Evolutionary conservation across 495 filamentous ascomycete genomes (phyloP).

Genomic region (Antarctomyces pellizariae): DNA sequence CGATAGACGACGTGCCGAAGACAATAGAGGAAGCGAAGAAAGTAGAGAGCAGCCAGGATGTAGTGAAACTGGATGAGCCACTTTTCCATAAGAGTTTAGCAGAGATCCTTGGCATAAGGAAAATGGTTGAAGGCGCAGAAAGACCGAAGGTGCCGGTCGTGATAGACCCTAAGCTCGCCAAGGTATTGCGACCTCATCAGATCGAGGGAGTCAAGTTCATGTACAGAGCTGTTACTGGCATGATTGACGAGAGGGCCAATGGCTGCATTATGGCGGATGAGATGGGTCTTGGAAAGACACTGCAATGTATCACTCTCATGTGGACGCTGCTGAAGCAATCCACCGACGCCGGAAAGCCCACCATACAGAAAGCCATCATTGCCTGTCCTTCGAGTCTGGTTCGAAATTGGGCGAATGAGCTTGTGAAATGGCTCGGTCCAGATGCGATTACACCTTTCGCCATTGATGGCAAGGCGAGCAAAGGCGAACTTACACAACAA

Average conservation of each 20-base stretch:
- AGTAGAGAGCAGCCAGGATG: constrained; percentile 14
- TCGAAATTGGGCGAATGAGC: constrained; percentile 92
- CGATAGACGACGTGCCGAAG: constrained; percentile 60
- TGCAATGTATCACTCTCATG: constrained; percentile 47
- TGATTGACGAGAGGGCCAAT: constrained; percentile 84
- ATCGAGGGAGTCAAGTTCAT: constrained; percentile 97
- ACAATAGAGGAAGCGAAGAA: constrained; percentile 27
- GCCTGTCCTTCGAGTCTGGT: constrained; percentile 96
- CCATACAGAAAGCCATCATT: constrained; percentile 94
- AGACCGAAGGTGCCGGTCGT: constrained; percentile 85
- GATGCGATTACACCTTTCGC: constrained; percentile 87
- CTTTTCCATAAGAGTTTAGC: constrained; percentile 82
- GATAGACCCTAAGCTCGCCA: constrained; percentile 78
- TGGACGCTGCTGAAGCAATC: constrained; percentile 96
- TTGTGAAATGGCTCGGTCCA: constrained; percentile 82
- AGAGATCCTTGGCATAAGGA: constrained; percentile 88
- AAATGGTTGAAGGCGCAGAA: constrained; percentile 55
- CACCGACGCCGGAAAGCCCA: constrained; percentile 74
- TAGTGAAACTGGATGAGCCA: constrained; percentile 48
- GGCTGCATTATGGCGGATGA: constrained; percentile 99
- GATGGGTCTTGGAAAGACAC: constrained; percentile 93
- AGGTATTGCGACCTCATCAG: constrained; percentile 89
- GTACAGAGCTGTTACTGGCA: constrained; percentile 76
- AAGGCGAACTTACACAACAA: constrained; percentile 74
- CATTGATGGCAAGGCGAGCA: constrained; percentile 87